Base-by-base conservation (phyloP, 2,329 filamentous ascomycete species). In the Macrophomina tecta region DNA sequence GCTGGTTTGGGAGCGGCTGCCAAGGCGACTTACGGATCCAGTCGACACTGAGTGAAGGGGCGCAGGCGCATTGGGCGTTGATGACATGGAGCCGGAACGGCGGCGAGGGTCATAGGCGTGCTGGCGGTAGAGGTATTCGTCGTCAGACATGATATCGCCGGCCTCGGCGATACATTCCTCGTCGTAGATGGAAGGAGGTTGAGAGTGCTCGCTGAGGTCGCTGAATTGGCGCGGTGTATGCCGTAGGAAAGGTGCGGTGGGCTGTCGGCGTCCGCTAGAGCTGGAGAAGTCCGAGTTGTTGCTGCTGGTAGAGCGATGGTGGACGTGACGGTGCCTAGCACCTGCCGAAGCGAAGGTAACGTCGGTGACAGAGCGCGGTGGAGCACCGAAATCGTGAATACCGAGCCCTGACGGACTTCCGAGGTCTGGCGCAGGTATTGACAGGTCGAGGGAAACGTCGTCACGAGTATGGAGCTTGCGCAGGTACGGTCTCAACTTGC, bases 401-500 rank as follows among this genome's bases (percentile, higher is more conserved):
- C 85, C 85, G 62, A 88, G 74, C 9, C 85, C 86, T 7, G 82
- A 76, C 28, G 83, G 70, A 38, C 76, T 72, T 67, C 87, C 84
- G 68, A 87, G 85, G 69, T 88, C 86, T 14, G 82, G 80, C 5
- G 82, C 82, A 3, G 85, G 83, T 38, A 84, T 82, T 38, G 84
- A 86, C 30, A 87, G 77, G 72, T 88, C 85, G 64, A 87, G 81
- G 23, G 82, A 81, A 53, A 79, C 77, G 64, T 80, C 78, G 70
- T 84, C 83, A 68, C 83, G 80, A 53, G 79, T 78, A 23, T 84
- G 83, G 69, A 84, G 78, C 73, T 85, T 87, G 62, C 84, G 82
- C 63, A 86, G 76, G 68, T 86, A 83, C 2, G 86, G 85, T 73
- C 87, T 87, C 74, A 86, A 82, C 73, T 84, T 85, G 65, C 67